Base-by-base conservation (phyloP, 1,284 basidiomycete genomes). In the Sanghuangporus weigelae region DNA sequence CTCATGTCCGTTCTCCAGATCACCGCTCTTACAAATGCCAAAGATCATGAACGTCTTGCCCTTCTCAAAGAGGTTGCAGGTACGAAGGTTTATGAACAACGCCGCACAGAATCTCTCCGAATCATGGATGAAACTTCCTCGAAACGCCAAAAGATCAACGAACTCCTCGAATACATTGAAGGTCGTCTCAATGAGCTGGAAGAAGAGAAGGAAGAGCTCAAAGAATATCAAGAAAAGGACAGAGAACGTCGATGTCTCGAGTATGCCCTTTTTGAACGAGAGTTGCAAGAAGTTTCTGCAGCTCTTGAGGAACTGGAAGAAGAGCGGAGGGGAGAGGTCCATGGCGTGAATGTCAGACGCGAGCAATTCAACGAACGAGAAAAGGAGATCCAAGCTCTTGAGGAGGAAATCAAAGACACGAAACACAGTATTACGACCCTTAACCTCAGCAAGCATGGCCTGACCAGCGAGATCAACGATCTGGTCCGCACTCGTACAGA, bases 41-140 rank as follows among this genome's bases (percentile, higher is more conserved):
- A 97, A 75, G 97, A 99, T 71, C 86, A 90, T 66, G 96, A 99
- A 74, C 87, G 97, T 1, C 83, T 99, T 3, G 88, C 92, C 0
- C 82, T 99, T 16, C 81, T 99, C 57, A 99, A 99, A 73, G 97
- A 99, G 74, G 96, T 99, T 0, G 97, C 97, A 0, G 97, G 97
- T 1, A 99, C 97, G 0, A 94, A 97, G 70, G 95, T 99, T 1
- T 99, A 99, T 74, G 97, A 99, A 75, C 92, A 97, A 72, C 89
- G 96, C 58, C 85, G 97, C 12, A 71, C 91, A 0, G 96, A 99
- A 73, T 96, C 94, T 11, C 81, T 96, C 36, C 90, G 93, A 62
- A 96, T 99, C 74, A 97, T 99, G 92, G 85, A 93, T 49, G 96
- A 98, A 72, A 99, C 97, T 59, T 94, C 96, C 66, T 83, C 91